Conservation (phyloP, 2,329 filamentous ascomycete species). For the Colletotrichum cuscutae region DNA sequence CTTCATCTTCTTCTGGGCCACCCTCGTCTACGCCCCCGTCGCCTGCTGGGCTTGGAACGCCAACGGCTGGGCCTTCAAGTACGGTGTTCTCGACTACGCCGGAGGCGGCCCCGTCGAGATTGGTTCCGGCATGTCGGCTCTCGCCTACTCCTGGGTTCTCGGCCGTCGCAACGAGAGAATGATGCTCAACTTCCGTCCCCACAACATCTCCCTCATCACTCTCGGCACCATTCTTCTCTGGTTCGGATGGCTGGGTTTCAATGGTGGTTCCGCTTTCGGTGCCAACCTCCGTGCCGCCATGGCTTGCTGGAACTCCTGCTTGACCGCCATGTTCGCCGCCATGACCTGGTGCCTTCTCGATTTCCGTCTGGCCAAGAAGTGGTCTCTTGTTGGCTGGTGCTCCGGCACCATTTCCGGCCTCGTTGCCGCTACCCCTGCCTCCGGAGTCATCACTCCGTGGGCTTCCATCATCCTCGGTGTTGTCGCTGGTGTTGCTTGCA, state of each 20-base stretch:
- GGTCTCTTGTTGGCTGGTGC: conserved; percentile 84
- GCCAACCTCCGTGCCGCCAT: conserved; percentile 94
- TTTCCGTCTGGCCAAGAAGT: conserved; percentile 93
- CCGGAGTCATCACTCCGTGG: conserved; percentile 75
- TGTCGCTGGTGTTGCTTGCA: conserved; percentile 72
- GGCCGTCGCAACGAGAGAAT: conserved; percentile 98
- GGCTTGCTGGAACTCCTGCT: conserved; percentile 98
- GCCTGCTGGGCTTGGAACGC: conserved; percentile 97
- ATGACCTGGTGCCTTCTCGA: conserved; percentile 96
- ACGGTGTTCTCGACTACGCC: conserved; percentile 95
- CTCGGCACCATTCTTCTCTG: conserved; percentile 95
- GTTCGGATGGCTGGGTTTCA: conserved; percentile 99
- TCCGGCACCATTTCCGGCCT: conserved; percentile 77
- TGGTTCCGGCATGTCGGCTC: conserved; percentile 88
- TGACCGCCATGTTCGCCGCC: conserved; percentile 91
- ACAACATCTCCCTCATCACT: conserved; percentile 98
- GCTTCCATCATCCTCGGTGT: conserved; percentile 74
- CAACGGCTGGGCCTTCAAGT: conserved; percentile 92
- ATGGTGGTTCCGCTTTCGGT: conserved; percentile 93
- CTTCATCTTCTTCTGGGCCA: conserved; percentile 96
- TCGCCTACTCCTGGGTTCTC: conserved; percentile 96
- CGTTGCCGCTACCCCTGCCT: conserved; percentile 76
- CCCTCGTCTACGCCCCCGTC: conserved; percentile 95
- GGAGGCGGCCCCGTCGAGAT: conserved; percentile 98
- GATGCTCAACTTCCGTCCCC: conserved; percentile 99